These are phyloP conservation scores for Cucurbita pepo DNA, from an alignment of 306 rosid species.

Conservation along the genomic window DNA sequence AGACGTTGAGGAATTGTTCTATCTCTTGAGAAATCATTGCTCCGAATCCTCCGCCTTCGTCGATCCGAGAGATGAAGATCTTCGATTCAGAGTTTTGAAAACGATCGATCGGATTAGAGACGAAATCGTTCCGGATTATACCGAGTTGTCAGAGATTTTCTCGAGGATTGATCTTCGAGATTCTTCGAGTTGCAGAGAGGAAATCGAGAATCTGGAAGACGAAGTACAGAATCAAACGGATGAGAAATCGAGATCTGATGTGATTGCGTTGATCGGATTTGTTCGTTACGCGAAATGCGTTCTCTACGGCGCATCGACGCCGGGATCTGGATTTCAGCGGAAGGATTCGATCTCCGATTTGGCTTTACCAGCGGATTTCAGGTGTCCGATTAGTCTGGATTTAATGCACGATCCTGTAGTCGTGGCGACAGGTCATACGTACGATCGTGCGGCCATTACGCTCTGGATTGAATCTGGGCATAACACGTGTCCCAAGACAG, in stretches of 20 bases:
- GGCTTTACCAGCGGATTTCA: conserved; percentile 42
- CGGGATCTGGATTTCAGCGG: not conserved
- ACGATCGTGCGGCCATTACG: conserved; percentile 57
- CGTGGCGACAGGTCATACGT: conserved; percentile 95
- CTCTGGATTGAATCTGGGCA: conserved; percentile 80
- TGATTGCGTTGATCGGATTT: conserved; percentile 53
- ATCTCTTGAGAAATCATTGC: conserved; percentile 45
- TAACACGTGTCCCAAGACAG: conserved; percentile 90
- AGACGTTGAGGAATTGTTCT: conserved; percentile 51
- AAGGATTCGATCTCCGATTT: conserved; percentile 25
- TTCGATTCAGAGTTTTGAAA: conserved; percentile 26
- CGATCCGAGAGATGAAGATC: conserved; percentile 23
- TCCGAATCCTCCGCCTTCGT: conserved; percentile 14
- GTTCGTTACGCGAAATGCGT: conserved; percentile 78
- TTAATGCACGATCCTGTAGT: conserved; percentile 76
- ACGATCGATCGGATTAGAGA: conserved; percentile 45
- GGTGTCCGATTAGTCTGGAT: conserved; percentile 73
- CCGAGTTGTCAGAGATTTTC: conserved; percentile 30
- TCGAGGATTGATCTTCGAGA: conserved; percentile 32
- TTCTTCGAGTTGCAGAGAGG: conserved; percentile 52
- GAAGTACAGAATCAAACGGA: conserved; percentile 52
- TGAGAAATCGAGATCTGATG: conserved; percentile 48
- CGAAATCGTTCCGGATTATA: conserved; percentile 50
- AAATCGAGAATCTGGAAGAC: conserved; percentile 55
- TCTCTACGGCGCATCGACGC: conserved; percentile 57